Evolutionary conservation across 2,329 filamentous ascomycete genomes (phyloP), one percentile per base, ranked within the genome.

Genomic region (Penicillium sp.): DNA sequence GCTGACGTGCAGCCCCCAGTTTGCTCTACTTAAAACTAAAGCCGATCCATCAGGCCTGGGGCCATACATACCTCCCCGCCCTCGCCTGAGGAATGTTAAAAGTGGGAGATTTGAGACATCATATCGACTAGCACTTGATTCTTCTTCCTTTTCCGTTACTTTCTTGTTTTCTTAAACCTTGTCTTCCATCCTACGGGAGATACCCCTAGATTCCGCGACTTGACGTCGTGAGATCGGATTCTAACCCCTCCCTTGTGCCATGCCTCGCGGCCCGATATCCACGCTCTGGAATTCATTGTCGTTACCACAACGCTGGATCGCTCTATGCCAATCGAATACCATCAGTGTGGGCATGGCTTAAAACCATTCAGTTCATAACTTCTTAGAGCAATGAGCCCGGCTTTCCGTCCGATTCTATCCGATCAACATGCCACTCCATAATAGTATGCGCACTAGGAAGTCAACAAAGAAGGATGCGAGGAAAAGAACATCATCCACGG

Each of bases 391-490:
- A 67, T 66, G 58, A 55, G 19, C 53, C 50, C 35, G 58, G 33
- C 46, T 35, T 50, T 42, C 8, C 37, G 55, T 54, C 61, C 60
- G 60, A 59, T 47, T 33, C 27, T 27, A 55, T 51, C 59, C 64
- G 51, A 60, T 62, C 63, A 69, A 33, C 47, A 74, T 74, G 71
- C 69, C 67, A 44, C 57, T 70, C 45, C 35, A 39, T 4, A 67
- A 64, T 57, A 62, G 50, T 62, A 29, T 62, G 49, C 68, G 63
- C 42, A 65, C 64, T 29, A 69, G 66, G 57, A 72, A 67, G 57
- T 42, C 64, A 5, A 68, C 64, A 8, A 70, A 59, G 53, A 72
- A 69, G 56, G 69, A 72, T 50, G 62, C 63, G 31, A 58, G 62
- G 39, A 69, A 65, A 27, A 66, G 63, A 42, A 62, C 64, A 16